A percentile compares a stretch with the other conserved stretches of the same genome.
phyloP scores from a whole-genome alignment of 2,329 filamentous ascomycete genomes.

The Hyphodiscus sp. region DNA sequence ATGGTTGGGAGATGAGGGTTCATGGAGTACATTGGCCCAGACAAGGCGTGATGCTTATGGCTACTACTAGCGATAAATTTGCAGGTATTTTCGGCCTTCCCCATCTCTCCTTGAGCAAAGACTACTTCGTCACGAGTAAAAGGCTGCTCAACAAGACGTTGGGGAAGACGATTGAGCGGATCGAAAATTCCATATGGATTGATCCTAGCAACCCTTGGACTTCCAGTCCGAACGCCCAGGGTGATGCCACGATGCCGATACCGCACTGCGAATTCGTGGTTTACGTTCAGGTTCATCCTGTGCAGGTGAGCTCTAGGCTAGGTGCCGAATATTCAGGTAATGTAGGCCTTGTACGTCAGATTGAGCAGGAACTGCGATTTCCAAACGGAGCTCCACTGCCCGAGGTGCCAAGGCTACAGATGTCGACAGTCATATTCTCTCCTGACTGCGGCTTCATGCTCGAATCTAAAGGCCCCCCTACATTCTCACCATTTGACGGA shows the following conservation, averaged over 20 bases:
- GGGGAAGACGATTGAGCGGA: slow-evolving; percentile 57
- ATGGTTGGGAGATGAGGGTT: slow-evolving; percentile 72
- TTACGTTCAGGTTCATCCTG: slow-evolving; percentile 66
- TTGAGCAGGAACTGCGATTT: slow-evolving; percentile 57
- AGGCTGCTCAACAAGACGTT: slow-evolving; percentile 68
- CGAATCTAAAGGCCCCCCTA: slow-evolving; percentile 56
- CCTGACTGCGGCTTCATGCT: slow-evolving; percentile 63
- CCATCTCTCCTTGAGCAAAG: slow-evolving; percentile 62
- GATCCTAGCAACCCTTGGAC: slow-evolving; percentile 70
- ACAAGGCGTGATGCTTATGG: slow-evolving; percentile 73
- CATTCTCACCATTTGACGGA: slow-evolving; percentile 43
- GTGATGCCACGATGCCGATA: slow-evolving; percentile 50
- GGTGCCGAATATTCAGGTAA: slow-evolving; percentile 29
- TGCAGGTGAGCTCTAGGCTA: slow-evolving; percentile 14
- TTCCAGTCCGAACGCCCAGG: slow-evolving; percentile 55
- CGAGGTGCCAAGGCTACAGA: slow-evolving; percentile 46
- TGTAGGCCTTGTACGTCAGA: slow-evolving; percentile 40
- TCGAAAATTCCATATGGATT: slow-evolving; percentile 48
- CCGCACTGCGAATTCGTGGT: slow-evolving; percentile 87
- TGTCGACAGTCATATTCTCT: slow-evolving; percentile 60
- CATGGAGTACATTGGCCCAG: slow-evolving; percentile 81
- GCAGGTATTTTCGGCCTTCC: slow-evolving; percentile 86
- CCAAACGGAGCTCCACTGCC: slow-evolving; percentile 53
- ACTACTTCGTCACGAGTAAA: slow-evolving; percentile 50
- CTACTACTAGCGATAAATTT: slow-evolving; percentile 90